These are phyloP conservation scores for Taphrina deformans DNA, from an alignment of 1,139 yeast genomes.

Conservation along the genomic window DNA sequence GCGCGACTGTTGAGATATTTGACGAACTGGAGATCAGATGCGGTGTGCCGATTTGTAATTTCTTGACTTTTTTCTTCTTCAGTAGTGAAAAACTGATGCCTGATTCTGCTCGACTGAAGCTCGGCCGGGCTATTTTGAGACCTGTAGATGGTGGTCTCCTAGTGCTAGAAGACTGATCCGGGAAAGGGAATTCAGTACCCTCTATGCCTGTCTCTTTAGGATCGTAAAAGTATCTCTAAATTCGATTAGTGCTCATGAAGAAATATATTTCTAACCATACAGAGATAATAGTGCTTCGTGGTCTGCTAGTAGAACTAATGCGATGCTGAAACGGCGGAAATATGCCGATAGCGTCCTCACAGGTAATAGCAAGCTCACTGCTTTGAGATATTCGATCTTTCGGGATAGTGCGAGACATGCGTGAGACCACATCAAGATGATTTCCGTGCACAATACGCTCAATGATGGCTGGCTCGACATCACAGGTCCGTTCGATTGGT, in stretches of 20 bases:
- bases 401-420: not conserved
- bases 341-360: not conserved
- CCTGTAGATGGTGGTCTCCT: not conserved
- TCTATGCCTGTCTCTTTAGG: not conserved
- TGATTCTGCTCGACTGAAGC: not conserved
- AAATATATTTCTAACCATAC: no score
- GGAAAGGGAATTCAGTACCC: not conserved
- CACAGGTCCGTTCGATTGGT: not conserved
- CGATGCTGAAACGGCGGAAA: not conserved
- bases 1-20: not conserved
- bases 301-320: not conserved
- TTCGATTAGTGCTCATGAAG: not conserved
- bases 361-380: not conserved
- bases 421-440: not conserved
- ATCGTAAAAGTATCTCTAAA: not conserved
- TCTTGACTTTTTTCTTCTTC: slow-evolving; percentile 4
- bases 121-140: not conserved
- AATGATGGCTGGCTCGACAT: not conserved
- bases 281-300: not conserved
- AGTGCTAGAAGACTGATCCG: not conserved
- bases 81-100: not conserved
- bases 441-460: not conserved
- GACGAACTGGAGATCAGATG: slow-evolving; percentile 1
- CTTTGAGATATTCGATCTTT: not conserved
- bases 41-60: slow-evolving; percentile 5